Evolutionary conservation across 352 stramenopile species (phyloP), one percentile per base, ranked within the genome.

Genomic region (Thraustochytrium striatum): DNA sequence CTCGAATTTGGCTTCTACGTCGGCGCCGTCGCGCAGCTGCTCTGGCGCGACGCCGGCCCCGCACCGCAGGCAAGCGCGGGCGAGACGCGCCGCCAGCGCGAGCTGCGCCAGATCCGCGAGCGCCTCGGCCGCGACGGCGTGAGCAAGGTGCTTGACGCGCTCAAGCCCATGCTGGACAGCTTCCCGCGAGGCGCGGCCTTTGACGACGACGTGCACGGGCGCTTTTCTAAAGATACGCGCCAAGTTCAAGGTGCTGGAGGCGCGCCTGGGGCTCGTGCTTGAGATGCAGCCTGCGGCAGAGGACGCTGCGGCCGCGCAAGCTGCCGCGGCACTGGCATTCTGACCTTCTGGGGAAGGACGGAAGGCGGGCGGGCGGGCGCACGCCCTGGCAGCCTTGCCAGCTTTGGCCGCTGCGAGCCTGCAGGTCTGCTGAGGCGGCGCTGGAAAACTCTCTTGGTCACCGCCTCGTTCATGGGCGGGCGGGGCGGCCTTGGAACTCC

Each of bases 181-280:
- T 70, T 44, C 35, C 59, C 59, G 1, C n/a, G 50, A 3, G 59
- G 59, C 25, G 33, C 28, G 0, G 33, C 16, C 41, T 61, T 75
- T 44, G 50, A 58, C 25, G 65, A 75, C 32, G 65, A 75, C n/a
- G 44, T 61, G 30, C 65, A 75, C 35, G 65, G 41, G 8, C 25
- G 28, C 21, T 72, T n/a, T 75, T 3, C 36, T 75, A 30, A 30
- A 38, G 8, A 75, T 75, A 16, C 65, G 65, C 21, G 65, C 65
- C 44, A 75, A 75, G 47, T 75, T 75, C 41, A 75, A 75, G 47
- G 65, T 75, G 2, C 65, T 75, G 21, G 65, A 75, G 52, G 41
- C 65, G 11, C 65, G 65, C 7, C 13, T 75, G 8, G 65, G 65
- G 0, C 52, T 58, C 30, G 52, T 38, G 9, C 36, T 75, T 38